Evolutionary conservation across 352 stramenopile species (phyloP).

Genomic region (Thalassiosira mediterranea): DNA sequence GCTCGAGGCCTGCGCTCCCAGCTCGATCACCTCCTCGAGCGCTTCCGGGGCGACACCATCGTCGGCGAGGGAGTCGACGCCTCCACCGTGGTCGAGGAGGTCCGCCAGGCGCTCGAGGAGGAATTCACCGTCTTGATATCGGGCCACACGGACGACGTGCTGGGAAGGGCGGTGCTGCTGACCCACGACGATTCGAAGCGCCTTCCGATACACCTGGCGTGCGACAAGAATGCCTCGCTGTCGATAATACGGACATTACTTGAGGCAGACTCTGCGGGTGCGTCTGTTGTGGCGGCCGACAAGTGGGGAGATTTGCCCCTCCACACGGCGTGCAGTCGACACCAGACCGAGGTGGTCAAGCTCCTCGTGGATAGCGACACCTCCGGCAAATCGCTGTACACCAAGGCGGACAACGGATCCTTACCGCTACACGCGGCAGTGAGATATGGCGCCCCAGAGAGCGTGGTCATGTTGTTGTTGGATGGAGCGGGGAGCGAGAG

Average conservation of each 20-base stretch:
- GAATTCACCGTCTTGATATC: slow-evolving; percentile 60
- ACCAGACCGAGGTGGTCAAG: slow-evolving; percentile 56
- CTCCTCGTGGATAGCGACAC: slow-evolving; percentile 60
- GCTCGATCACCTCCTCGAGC: slow-evolving; percentile 42
- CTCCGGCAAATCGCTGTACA: slow-evolving; percentile 46
- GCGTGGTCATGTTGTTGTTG: slow-evolving; percentile 54
- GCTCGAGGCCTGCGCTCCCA: slow-evolving; percentile 23
- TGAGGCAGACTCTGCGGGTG: slow-evolving; percentile 48
- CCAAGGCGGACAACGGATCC: slow-evolving; percentile 51
- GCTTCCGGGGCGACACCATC: slow-evolving; percentile 29
- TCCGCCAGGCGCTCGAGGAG: slow-evolving; percentile 27
- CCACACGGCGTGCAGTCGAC: slow-evolving; percentile 60
- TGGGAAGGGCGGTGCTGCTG: slow-evolving; percentile 49
- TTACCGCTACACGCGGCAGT: slow-evolving; percentile 62
- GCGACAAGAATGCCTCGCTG: slow-evolving; percentile 67
- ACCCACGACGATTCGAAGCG: slow-evolving; percentile 37
- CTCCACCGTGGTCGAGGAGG: slow-evolving; percentile 30
- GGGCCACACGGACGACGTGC: slow-evolving; percentile 36
- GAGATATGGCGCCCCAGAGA: slow-evolving; percentile 53
- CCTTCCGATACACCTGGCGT: slow-evolving; percentile 64
- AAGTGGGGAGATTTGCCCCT: slow-evolving; percentile 71
- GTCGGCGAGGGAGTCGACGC: slow-evolving; percentile 6
- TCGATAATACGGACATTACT: slow-evolving; percentile 60
- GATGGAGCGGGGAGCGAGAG: slow-evolving; percentile 11
- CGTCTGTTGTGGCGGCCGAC: slow-evolving; percentile 46